These are phyloP conservation scores for Cunninghamia lanceolata DNA, from an alignment of 75 land plant genomes.

Conservation along the genomic window DNA sequence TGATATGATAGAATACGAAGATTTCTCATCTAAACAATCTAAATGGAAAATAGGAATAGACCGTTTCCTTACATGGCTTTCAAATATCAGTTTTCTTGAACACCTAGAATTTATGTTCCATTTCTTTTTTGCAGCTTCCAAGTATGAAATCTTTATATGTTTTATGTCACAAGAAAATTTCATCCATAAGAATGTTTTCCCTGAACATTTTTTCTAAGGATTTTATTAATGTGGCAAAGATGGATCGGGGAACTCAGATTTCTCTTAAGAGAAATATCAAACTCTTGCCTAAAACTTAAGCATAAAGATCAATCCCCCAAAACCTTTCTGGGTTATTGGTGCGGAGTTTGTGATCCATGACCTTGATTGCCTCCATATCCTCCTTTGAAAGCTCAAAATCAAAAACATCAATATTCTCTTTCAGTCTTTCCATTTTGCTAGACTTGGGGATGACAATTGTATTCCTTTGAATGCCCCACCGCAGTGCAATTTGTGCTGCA, in stretches of 20 bases:
- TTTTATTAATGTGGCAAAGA: background rate
- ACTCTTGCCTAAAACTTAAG: constrained; percentile 18
- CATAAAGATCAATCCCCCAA: constrained; percentile 86
- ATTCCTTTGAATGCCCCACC: constrained; percentile 94
- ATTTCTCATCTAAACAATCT: background rate
- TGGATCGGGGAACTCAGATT: background rate
- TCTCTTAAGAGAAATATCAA: background rate
- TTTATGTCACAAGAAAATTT: background rate
- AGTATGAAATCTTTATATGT: background rate
- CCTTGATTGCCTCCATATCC: constrained; percentile 74
- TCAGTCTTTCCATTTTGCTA: constrained; percentile 63
- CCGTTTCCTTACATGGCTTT: background rate
- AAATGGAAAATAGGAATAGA: background rate
- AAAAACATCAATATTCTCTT: constrained; percentile 74
- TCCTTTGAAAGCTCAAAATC: constrained; percentile 76
- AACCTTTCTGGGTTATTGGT: constrained; percentile 73
- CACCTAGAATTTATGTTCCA: background rate
- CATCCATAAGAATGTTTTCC: background rate
- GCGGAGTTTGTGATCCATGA: constrained; percentile 55
- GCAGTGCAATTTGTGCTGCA: constrained; percentile 72
- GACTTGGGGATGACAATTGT: constrained; percentile 88
- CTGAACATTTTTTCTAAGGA: background rate
- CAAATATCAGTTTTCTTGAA: background rate
- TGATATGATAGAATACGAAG: background rate
- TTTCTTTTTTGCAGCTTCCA: background rate